Conservation (phyloP, 2,329 filamentous ascomycete genomes). For the Cercospora citrullina region DNA sequence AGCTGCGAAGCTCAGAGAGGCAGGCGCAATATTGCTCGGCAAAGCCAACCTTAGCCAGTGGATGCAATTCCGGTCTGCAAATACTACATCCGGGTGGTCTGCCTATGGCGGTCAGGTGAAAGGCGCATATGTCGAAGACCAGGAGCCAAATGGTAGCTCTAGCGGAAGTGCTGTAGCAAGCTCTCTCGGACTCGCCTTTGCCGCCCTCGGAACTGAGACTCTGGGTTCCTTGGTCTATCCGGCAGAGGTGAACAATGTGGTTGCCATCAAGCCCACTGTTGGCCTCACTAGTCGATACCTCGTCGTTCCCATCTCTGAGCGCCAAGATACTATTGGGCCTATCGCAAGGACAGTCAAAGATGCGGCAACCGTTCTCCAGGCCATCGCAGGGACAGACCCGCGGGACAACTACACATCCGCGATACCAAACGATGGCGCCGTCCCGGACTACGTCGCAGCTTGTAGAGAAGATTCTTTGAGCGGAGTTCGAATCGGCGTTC, state of each 20-base stretch:
- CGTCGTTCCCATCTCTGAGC: constrained; percentile 19
- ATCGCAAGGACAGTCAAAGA: constrained; percentile 23
- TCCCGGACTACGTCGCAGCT: constrained; percentile 63
- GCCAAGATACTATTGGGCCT: constrained; percentile 20
- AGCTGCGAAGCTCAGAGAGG: constrained; percentile 18
- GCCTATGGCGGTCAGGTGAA: constrained; percentile 20
- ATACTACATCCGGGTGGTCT: constrained; percentile 17
- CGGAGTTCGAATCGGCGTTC: constrained; percentile 44
- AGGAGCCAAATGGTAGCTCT: constrained; percentile 16
- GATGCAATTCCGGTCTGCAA: constrained; percentile 11
- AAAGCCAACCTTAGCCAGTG: constrained; percentile 26
- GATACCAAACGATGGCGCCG: constrained; percentile 43
- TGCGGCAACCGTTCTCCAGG: constrained; percentile 19
- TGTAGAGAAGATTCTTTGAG: constrained; percentile 54
- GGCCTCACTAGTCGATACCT: constrained; percentile 19
- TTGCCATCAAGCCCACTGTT: constrained; percentile 25
- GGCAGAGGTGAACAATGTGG: constrained; percentile 15
- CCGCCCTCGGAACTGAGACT: constrained; percentile 32
- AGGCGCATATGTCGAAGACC: constrained; percentile 17
- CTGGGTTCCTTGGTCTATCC: constrained; percentile 11
- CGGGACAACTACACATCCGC: constrained; percentile 10
- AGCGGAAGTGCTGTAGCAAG: constrained; percentile 18
- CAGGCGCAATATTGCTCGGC: constrained; percentile 22
- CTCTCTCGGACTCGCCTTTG: constrained; percentile 37
- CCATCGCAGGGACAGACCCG: constrained; percentile 17